phyloP scores from a whole-genome alignment of 805 yeast genomes.

The Barnettozyma sucrosica region DNA sequence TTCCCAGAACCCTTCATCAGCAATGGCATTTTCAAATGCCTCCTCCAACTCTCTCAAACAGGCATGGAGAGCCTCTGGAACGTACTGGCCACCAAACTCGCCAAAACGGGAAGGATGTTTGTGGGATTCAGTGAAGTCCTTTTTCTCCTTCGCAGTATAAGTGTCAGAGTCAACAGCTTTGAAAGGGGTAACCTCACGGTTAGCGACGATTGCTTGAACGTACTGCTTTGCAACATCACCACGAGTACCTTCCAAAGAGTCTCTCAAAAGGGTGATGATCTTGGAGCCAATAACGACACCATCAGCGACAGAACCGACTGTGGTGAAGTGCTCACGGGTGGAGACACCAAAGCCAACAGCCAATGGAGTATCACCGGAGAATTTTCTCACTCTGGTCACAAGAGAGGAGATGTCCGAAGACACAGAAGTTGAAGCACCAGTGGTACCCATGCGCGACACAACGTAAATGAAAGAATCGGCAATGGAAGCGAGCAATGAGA shows the following conservation, averaged over 20 bases:
- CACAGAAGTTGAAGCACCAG: constrained; percentile 77
- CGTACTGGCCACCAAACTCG: constrained; percentile 97
- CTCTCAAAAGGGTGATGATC: constrained; percentile 64
- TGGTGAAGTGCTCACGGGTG: constrained; percentile 81
- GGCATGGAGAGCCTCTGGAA: constrained; percentile 91
- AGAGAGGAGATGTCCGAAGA: constrained; percentile 58
- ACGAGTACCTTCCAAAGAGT: constrained; percentile 54
- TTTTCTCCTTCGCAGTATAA: constrained; percentile 28
- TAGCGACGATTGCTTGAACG: constrained; percentile 63
- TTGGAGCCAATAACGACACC: constrained; percentile 96
- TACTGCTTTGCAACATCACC: constrained; percentile 59
- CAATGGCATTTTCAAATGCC: constrained; percentile 82
- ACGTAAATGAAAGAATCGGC: constrained; percentile 96
- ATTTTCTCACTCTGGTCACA: constrained; percentile 67
- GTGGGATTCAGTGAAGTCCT: constrained; percentile 50
- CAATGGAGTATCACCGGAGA: constrained; percentile 71
- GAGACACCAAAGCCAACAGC: constrained; percentile 98
- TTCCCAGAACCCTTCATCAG: constrained; percentile 90
- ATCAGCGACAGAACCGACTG: constrained; percentile 77
- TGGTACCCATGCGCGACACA: constrained; percentile 96
- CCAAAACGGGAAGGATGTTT: constrained; percentile 79
- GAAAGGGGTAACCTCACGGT: constrained; percentile 34
- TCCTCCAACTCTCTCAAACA: constrained; percentile 85
- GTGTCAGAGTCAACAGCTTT: constrained; percentile 28
- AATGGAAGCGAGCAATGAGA: constrained; percentile 68